Evolutionary conservation across 1,139 yeast species (phyloP), one percentile per base, ranked within the genome.

Genomic region (Meyerozyma sp.): DNA sequence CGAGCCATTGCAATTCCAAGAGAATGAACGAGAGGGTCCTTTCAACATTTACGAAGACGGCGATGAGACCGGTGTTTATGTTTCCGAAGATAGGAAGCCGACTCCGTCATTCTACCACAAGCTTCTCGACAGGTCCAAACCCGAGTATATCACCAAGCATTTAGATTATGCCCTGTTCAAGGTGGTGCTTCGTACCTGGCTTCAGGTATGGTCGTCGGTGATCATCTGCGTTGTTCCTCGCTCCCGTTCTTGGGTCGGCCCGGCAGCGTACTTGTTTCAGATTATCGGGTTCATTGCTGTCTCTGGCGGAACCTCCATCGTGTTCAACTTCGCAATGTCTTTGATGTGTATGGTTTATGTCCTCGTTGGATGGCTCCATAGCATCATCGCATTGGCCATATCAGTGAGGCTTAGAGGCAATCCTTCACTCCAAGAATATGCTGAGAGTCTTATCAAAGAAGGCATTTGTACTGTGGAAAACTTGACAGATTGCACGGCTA

Each of bases 291-390:
- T 66, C 40, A 56, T 66, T 37, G 50, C 46, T 3, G 54, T 55
- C 13, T 44, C 66, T 5, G 73, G 73, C 1, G 70, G 70, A 1
- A 44, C 51, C 3, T 60, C 61, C 44, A 46, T 66, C 8, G 52
- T 57, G 1, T 38, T 50, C 14, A 55, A 59, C 36, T 38, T 61
- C 8, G 47, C 55, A 16, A 41, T 51, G 9, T 47, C 61, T 8
- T 5, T 62, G 2, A 29, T 51, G 1, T 49, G 57, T 35, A 49
- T 61, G 8, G 28, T 54, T 11, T 60, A 54, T 27, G 44, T 54
- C 8, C 28, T 56, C 6, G 37, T 54, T 21, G 63, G 59, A 1
- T 66, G 70, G 66, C 40, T 65, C 3, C 52, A 56, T 41, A 53
- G 55, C 3, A 48, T 62, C 13, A 52, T 68, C 7, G 55, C 63